Conservation (phyloP, 1,284 basidiomycete genomes). For the Moesziomyces sp. region DNA sequence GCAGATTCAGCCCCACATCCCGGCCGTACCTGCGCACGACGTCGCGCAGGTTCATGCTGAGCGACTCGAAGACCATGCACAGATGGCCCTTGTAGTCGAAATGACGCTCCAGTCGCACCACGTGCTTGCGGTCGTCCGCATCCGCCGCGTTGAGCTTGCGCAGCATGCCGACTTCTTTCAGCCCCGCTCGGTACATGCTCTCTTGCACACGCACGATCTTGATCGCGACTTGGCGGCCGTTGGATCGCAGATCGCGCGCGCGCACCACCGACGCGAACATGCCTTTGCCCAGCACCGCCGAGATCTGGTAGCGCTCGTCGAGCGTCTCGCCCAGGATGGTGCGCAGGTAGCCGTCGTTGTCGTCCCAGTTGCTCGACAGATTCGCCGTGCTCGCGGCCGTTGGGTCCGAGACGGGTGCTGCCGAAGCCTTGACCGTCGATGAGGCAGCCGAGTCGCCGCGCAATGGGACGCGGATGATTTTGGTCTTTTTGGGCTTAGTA, state of each 20-base stretch:
- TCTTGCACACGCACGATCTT: constrained; percentile 97
- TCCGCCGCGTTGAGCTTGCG: constrained; percentile 87
- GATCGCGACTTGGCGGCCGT: constrained; percentile 84
- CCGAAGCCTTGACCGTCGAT: not conserved
- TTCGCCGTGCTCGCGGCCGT: constrained; percentile 25
- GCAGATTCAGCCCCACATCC: constrained; percentile 94
- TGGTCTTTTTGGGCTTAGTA: constrained; percentile 45
- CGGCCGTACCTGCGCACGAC: constrained; percentile 99
- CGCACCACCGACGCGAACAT: constrained; percentile 98
- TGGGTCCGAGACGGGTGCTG: constrained; percentile 1
- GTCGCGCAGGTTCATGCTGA: constrained; percentile 96
- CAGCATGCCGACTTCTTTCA: constrained; percentile 90
- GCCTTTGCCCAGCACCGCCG: constrained; percentile 91
- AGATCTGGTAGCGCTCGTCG: constrained; percentile 95
- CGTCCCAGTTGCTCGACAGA: constrained; percentile 74
- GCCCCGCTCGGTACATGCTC: constrained; percentile 95
- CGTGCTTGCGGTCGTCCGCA: constrained; percentile 94
- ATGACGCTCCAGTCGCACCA: constrained; percentile 87
- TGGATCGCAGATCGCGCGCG: constrained; percentile 74
- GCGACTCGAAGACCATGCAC: constrained; percentile 93
- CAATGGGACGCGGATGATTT: constrained; percentile 45
- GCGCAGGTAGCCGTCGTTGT: constrained; percentile 94
- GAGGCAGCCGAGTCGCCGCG: constrained; percentile 2
- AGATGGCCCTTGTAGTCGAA: constrained; percentile 98
- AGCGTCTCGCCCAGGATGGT: constrained; percentile 89